phyloP scores from a whole-genome alignment of 2,329 filamentous ascomycete genomes.

The Aureobasidium sp. region DNA sequence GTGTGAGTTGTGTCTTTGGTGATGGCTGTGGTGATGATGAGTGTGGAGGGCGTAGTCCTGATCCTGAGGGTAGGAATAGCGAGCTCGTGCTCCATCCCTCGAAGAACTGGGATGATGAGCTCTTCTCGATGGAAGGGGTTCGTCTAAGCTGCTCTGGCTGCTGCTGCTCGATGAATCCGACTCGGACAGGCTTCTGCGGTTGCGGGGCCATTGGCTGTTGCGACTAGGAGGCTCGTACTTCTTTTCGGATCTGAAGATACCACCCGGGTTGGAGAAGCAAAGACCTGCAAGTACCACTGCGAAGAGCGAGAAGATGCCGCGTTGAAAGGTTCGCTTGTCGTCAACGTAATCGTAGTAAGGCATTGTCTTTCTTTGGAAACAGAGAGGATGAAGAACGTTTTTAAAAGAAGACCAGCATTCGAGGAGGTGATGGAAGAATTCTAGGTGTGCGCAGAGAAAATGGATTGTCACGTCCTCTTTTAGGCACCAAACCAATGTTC shows the following conservation, averaged over 20 bases:
- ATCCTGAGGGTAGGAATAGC: background rate
- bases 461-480: background rate
- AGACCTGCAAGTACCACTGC: slow-evolving; percentile 23
- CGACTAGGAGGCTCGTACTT: slow-evolving; percentile 19
- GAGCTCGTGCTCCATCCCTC: slow-evolving; percentile 7
- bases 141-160: slow-evolving; percentile 21
- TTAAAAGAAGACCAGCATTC: background rate
- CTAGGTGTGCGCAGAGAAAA: background rate
- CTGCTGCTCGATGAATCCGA: slow-evolving; percentile 10
- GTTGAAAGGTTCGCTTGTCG: slow-evolving; percentile 24
- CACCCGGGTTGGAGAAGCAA: slow-evolving; percentile 27
- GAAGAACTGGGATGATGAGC: background rate
- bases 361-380: background rate
- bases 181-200: slow-evolving; percentile 14
- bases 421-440: background rate
- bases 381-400: background rate
- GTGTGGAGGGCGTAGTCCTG: slow-evolving; percentile 1
- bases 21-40: slow-evolving; percentile 11
- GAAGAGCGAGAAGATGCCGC: slow-evolving; percentile 23
- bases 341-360: slow-evolving; percentile 23
- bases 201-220: slow-evolving; percentile 16
- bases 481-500: background rate
- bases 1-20: slow-evolving; percentile 7
- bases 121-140: slow-evolving; percentile 21
- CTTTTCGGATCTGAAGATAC: slow-evolving; percentile 26